Conservation (phyloP, 345 rosid genomes). For the Hypericum androsaemum region DNA sequence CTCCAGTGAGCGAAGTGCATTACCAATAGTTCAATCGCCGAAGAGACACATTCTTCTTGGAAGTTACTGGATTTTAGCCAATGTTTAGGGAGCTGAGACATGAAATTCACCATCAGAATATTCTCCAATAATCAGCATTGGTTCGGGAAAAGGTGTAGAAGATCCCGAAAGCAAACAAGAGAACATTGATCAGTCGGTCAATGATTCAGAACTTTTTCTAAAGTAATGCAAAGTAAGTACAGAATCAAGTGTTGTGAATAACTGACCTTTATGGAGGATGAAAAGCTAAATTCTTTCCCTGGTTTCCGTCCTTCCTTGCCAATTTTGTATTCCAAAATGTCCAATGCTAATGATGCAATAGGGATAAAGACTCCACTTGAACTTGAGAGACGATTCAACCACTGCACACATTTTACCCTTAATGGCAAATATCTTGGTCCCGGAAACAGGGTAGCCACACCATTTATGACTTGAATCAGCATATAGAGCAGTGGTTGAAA, state of each 20-base stretch:
- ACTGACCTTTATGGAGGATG: constrained; percentile 60
- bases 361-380: constrained; percentile 73
- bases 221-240: no score
- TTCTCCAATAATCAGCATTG: constrained; percentile 2
- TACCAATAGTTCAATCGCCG: constrained; percentile 64
- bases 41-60: constrained; percentile 53
- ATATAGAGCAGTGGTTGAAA: constrained; percentile 58
- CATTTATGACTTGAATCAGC: constrained; percentile 68
- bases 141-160: no score
- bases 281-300: constrained; percentile 39
- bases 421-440: constrained; percentile 89
- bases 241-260: not conserved
- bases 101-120: not conserved
- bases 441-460: constrained; percentile 60
- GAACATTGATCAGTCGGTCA: no score
- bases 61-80: constrained; percentile 80
- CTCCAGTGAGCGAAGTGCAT: constrained; percentile 85
- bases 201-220: no score
- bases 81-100: constrained; percentile 73
- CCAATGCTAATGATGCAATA: constrained; percentile 51
- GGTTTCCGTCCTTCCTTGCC: constrained; percentile 48
- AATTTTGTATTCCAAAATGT: constrained; percentile 70
- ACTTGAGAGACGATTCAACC: constrained; percentile 69
- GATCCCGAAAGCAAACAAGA: no score
- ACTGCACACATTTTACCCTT: constrained; percentile 69